phyloP scores from a whole-genome alignment of 202 grass and related monocot genomes.

The Schoenoplectus triqueter region DNA sequence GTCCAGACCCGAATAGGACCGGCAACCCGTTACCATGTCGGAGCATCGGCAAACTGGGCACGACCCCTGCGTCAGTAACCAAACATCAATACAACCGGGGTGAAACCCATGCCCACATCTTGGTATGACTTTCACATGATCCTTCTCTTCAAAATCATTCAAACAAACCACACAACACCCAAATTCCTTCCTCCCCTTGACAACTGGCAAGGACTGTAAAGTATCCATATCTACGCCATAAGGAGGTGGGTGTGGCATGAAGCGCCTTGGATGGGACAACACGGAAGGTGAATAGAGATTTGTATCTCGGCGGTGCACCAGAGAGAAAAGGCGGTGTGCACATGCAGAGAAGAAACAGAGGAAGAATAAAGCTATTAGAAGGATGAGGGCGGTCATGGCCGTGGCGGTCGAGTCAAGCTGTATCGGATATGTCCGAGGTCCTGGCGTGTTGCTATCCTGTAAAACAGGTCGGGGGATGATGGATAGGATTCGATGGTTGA shows the following conservation, averaged over 20 bases:
- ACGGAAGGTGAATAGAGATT: background rate
- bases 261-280: background rate
- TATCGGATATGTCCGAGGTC: background rate
- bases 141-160: slow-evolving; percentile 44
- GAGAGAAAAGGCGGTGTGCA: slow-evolving; percentile 14
- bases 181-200: slow-evolving; percentile 28
- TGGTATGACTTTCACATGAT: slow-evolving; percentile 47
- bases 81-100: slow-evolving; percentile 42
- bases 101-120: slow-evolving; percentile 47
- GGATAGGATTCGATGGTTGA: background rate
- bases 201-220: slow-evolving; percentile 39
- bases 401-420: slow-evolving; percentile 22
- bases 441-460: background rate
- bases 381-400: slow-evolving; percentile 29
- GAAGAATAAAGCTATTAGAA: slow-evolving; percentile 37
- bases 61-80: slow-evolving; percentile 35
- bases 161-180: slow-evolving; percentile 46
- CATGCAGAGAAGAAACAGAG: slow-evolving; percentile 25
- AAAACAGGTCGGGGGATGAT: slow-evolving; percentile 20
- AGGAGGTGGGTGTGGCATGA: background rate
- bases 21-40: slow-evolving; percentile 3
- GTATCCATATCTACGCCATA: slow-evolving; percentile 34
- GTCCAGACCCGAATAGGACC: background rate
- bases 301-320: background rate
- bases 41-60: slow-evolving; percentile 49